Percentiles rank a stretch among this genome's conserved stretches.
Evolutionary conservation across 2,329 filamentous ascomycete species (phyloP).

Genomic region (Cladophialophora yegresii): DNA sequence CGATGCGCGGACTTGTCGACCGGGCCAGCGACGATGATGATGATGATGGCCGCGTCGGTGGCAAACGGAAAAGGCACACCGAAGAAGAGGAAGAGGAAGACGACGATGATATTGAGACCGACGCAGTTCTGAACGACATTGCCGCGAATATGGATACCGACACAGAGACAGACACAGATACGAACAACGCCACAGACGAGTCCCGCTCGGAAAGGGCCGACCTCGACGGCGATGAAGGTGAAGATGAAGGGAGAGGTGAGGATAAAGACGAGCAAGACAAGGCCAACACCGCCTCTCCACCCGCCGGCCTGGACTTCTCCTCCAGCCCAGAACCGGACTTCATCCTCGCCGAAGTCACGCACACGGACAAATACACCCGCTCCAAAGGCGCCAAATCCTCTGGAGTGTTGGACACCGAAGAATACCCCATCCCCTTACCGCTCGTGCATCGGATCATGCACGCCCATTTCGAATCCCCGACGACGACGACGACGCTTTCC

Average conservation of each 20-base stretch:
- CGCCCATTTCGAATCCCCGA: slow-evolving; percentile 70
- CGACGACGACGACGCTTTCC: slow-evolving; percentile 71
- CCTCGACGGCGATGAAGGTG: background rate
- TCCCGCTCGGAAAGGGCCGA: background rate
- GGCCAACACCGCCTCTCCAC: slow-evolving; percentile 19
- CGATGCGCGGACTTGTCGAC: slow-evolving; percentile 20
- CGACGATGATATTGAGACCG: background rate
- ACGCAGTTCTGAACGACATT: background rate
- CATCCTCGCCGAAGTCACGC: slow-evolving; percentile 51
- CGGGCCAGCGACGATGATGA: slow-evolving; percentile 21
- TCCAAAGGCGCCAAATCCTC: slow-evolving; percentile 30
- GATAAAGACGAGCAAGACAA: slow-evolving; percentile 20
- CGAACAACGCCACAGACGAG: background rate
- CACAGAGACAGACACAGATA: background rate
- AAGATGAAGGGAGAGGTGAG: background rate
- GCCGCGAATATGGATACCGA: background rate
- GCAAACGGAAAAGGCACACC: slow-evolving; percentile 4
- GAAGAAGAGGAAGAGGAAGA: background rate
- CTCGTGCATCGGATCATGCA: slow-evolving; percentile 76
- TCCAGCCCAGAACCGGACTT: slow-evolving; percentile 47
- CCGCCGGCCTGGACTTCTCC: slow-evolving; percentile 14
- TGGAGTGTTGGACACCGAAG: slow-evolving; percentile 39
- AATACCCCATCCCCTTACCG: slow-evolving; percentile 65
- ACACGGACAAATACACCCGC: background rate
- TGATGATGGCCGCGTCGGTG: slow-evolving; percentile 8